These are phyloP conservation scores for Pseudocercospora vitis DNA, from an alignment of 2,329 filamentous ascomycete species.

Conservation along the genomic window DNA sequence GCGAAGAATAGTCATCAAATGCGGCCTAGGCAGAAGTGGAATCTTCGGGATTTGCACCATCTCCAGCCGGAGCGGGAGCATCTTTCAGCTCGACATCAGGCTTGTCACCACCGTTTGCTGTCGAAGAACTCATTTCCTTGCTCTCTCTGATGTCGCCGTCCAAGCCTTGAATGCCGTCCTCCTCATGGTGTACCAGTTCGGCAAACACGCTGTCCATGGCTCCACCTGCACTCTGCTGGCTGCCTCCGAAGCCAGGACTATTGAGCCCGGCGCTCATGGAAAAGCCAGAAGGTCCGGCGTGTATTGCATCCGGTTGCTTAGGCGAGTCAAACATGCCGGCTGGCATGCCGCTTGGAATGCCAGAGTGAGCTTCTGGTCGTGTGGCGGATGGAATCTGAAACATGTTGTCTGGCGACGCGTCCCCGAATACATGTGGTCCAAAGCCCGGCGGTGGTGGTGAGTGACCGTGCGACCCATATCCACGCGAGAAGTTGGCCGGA, in stretches of 20 bases:
- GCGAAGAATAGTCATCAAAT: neutral
- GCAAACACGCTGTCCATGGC: conserved; percentile 39
- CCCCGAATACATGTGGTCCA: conserved; percentile 28
- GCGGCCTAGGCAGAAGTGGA: neutral
- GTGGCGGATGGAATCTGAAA: conserved; percentile 25
- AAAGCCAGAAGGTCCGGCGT: conserved; percentile 20
- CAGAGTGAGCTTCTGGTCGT: conserved; percentile 18
- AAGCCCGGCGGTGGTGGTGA: conserved; percentile 30
- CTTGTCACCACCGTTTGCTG: neutral
- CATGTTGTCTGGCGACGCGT: conserved; percentile 27
- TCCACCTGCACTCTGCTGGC: conserved; percentile 33
- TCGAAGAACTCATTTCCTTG: conserved; percentile 13
- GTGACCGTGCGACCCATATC: conserved; percentile 17
- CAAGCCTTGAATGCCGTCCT: conserved; percentile 28
- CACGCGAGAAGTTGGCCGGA: conserved; percentile 29
- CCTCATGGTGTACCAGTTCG: conserved; percentile 38
- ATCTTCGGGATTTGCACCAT: conserved; percentile 9
- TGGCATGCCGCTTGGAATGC: conserved; percentile 26
- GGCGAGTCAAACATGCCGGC: conserved; percentile 37
- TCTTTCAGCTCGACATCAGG: conserved; percentile 7
- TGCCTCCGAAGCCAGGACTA: conserved; percentile 36
- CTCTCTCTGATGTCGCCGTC: conserved; percentile 26
- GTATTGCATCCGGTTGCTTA: conserved; percentile 25
- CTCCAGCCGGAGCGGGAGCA: neutral
- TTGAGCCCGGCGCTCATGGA: conserved; percentile 29